Percentiles rank a stretch among this genome's conserved stretches.
phyloP scores from a whole-genome alignment of 208 protist species.

The Leishmania guyanensis region DNA sequence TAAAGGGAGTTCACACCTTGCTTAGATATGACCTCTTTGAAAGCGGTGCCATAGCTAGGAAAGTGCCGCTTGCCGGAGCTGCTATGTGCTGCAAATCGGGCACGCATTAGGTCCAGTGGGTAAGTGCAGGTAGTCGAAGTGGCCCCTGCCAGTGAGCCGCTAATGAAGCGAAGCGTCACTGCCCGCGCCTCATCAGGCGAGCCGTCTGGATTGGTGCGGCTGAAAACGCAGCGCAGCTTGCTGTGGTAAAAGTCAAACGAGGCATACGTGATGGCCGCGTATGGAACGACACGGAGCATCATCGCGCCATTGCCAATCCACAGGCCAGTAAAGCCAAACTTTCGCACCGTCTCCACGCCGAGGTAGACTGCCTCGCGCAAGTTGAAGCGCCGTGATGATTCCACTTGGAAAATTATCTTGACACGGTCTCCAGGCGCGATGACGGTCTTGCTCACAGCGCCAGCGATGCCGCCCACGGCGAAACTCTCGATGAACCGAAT shows the following conservation, averaged over 20 bases:
- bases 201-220: constrained; percentile 25
- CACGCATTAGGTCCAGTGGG: constrained; percentile 94
- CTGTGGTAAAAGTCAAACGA: constrained; percentile 93
- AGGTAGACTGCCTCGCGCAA: constrained; percentile 68
- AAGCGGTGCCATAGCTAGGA: constrained; percentile 75
- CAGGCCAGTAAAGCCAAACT: constrained; percentile 85
- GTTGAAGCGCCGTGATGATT: constrained; percentile 60
- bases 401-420: constrained; percentile 97
- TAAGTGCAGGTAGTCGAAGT: constrained; percentile 93
- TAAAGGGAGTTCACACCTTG: constrained; percentile 80
- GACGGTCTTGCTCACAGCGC: constrained; percentile 92
- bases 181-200: constrained; percentile 45
- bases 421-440: constrained; percentile 94
- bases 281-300: constrained; percentile 94
- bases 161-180: constrained; percentile 73
- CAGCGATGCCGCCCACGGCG: constrained; percentile 93
- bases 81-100: constrained; percentile 82
- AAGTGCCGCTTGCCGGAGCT: constrained; percentile 59
- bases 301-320: constrained; percentile 96
- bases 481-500: constrained; percentile 90
- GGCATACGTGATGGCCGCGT: constrained; percentile 94
- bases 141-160: constrained; percentile 92
- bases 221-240: constrained; percentile 13
- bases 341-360: constrained; percentile 72
- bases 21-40: constrained; percentile 50